phyloP scores from a whole-genome alignment of 257 asterid genomes.

The Rubia yunnanensis region DNA sequence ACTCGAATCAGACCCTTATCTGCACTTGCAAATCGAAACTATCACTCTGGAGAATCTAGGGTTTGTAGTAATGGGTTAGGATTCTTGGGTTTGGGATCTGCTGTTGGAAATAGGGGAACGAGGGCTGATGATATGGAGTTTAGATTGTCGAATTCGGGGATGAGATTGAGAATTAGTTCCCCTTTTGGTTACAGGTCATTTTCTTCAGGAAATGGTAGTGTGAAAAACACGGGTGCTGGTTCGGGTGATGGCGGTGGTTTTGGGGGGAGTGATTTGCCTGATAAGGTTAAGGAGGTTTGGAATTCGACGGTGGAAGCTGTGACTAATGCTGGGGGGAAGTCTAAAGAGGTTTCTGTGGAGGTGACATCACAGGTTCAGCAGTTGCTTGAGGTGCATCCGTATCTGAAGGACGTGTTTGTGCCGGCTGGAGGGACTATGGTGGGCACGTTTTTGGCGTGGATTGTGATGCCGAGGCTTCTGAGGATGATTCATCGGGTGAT shows the following conservation, averaged over 20 bases:
- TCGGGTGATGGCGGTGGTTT: slow-evolving; percentile 31
- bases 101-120: slow-evolving; percentile 9
- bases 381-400: slow-evolving; percentile 61
- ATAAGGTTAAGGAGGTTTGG: slow-evolving; percentile 51
- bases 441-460: slow-evolving; percentile 74
- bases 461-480: slow-evolving; percentile 65
- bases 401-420: slow-evolving; percentile 74
- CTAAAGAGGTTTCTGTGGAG: slow-evolving; percentile 46
- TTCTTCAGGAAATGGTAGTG: slow-evolving; percentile 35
- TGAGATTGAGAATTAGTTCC: slow-evolving; percentile 14
- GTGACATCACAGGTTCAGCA: slow-evolving; percentile 57
- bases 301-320: slow-evolving; percentile 40
- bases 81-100: slow-evolving; percentile 19
- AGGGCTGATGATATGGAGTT: slow-evolving; percentile 3
- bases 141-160: slow-evolving; percentile 14
- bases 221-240: slow-evolving; percentile 27
- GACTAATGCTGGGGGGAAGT: slow-evolving; percentile 48
- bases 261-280: slow-evolving; percentile 52
- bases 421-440: slow-evolving; percentile 66
- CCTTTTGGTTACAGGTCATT: slow-evolving; percentile 32
- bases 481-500: slow-evolving; percentile 62
- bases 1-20: slow-evolving; percentile 16
- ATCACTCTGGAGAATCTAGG: slow-evolving; percentile 22
- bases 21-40: slow-evolving; percentile 16
- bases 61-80: slow-evolving; percentile 20